Evolutionary conservation across 805 yeast species (phyloP).

Genomic region (Spathaspora sp.): DNA sequence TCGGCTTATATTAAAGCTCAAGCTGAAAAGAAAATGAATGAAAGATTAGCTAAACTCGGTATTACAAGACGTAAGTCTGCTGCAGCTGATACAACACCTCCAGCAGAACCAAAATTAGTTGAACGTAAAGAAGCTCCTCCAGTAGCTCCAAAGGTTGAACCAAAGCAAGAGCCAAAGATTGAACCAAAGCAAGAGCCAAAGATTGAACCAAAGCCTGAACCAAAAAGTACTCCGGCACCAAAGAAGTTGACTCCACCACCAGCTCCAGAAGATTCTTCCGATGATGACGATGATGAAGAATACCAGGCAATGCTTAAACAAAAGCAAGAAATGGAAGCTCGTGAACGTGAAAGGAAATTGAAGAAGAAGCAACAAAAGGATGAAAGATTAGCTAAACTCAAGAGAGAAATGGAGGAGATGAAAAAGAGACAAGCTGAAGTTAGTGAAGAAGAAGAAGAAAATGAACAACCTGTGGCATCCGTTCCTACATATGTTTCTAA

Average conservation of each 20-base stretch:
- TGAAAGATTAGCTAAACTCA: constrained; percentile 54
- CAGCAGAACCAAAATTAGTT: constrained; percentile 2
- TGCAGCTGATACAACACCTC: constrained; percentile 2
- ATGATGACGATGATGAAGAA: constrained; percentile 43
- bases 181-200: constrained; percentile 5
- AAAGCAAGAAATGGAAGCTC: constrained; percentile 41
- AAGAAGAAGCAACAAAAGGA: constrained; percentile 59
- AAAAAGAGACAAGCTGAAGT: constrained; percentile 25
- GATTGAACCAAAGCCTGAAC: constrained; percentile 6
- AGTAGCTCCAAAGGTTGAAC: neutral
- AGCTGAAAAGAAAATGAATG: constrained; percentile 73
- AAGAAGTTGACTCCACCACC: neutral
- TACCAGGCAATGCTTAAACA: constrained; percentile 47
- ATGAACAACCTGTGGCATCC: constrained; percentile 16
- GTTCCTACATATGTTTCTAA: constrained; percentile 20
- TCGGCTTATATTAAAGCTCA: constrained; percentile 81
- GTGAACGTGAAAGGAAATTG: constrained; percentile 39
- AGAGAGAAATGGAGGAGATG: constrained; percentile 56
- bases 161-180: neutral
- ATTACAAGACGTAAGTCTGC: constrained; percentile 40
- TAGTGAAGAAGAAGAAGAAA: constrained; percentile 33
- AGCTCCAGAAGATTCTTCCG: constrained; percentile 15
- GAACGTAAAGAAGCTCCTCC: neutral
- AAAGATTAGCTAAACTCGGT: constrained; percentile 77
- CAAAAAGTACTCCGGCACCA: constrained; percentile 3